Evolutionary conservation across 495 filamentous ascomycete species (phyloP).

Genomic region (Letharia lupina): DNA sequence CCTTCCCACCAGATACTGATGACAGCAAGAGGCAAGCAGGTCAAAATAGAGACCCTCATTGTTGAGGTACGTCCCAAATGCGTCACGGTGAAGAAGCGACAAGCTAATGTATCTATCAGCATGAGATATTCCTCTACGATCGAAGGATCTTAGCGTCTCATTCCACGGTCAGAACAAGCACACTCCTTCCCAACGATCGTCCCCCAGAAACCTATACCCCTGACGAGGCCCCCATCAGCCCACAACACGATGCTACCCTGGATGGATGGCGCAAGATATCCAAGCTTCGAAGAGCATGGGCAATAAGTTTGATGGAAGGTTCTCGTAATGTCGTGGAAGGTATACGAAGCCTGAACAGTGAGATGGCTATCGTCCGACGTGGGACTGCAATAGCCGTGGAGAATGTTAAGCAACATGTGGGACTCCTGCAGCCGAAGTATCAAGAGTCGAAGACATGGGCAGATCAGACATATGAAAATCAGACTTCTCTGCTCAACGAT

Average conservation of each 20-base stretch:
- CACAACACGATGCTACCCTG: slow-evolving; percentile 62
- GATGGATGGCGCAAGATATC: slow-evolving; percentile 78
- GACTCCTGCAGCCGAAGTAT: slow-evolving; percentile 63
- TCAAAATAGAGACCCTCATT: slow-evolving; percentile 64
- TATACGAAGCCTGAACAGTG: slow-evolving; percentile 47
- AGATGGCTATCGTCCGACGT: slow-evolving; percentile 62
- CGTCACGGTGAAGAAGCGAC: slow-evolving; percentile 8
- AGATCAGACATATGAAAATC: slow-evolving; percentile 60
- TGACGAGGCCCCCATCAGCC: slow-evolving; percentile 64
- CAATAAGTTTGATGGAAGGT: slow-evolving; percentile 54
- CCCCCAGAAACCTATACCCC: slow-evolving; percentile 60
- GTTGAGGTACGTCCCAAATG: slow-evolving; percentile 54
- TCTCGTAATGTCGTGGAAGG: slow-evolving; percentile 50
- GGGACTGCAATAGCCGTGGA: slow-evolving; percentile 68
- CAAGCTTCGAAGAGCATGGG: slow-evolving; percentile 64
- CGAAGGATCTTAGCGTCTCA: slow-evolving; percentile 49
- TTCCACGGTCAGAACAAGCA: slow-evolving; percentile 29
- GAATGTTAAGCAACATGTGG: slow-evolving; percentile 73
- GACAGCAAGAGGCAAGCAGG: slow-evolving; percentile 70
- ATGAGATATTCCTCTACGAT: slow-evolving; percentile 83
- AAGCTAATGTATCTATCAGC: slow-evolving; percentile 38
- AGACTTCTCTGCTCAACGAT: slow-evolving; percentile 51
- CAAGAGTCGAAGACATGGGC: slow-evolving; percentile 65
- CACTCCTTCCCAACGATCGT: slow-evolving; percentile 42
- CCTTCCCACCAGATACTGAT: slow-evolving; percentile 68